These are phyloP conservation scores for Cytospora chrysosperma DNA, from an alignment of 2,329 filamentous ascomycete species.

Conservation along the genomic window DNA sequence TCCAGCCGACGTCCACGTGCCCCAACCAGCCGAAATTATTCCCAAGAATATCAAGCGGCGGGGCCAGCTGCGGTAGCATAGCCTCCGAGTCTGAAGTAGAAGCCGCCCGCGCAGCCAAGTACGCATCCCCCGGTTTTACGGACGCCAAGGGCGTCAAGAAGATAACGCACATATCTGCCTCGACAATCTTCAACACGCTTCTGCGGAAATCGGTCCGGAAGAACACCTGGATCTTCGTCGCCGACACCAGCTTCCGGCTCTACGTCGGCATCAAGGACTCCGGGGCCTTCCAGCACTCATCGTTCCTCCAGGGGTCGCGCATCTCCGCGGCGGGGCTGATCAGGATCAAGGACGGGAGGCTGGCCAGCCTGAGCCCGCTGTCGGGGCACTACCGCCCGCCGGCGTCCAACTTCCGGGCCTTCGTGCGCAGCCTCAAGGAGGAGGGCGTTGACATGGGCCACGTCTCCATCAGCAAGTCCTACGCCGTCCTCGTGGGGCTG, in stretches of 20 bases:
- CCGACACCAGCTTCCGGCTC: constrained; percentile 78
- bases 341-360: constrained; percentile 76
- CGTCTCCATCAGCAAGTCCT: constrained; percentile 77
- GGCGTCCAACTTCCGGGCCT: constrained; percentile 77
- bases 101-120: constrained; percentile 61
- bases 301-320: constrained; percentile 79
- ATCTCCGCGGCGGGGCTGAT: constrained; percentile 83
- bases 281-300: constrained; percentile 87
- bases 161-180: constrained; percentile 62
- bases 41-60: constrained; percentile 30
- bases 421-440: constrained; percentile 70
- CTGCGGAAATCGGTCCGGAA: constrained; percentile 77
- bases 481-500: constrained; percentile 77
- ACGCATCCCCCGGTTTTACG: constrained; percentile 63
- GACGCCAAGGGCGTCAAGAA: constrained; percentile 60
- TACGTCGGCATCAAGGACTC: constrained; percentile 90
- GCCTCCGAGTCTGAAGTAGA: constrained; percentile 47
- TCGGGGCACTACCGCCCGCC: constrained; percentile 86
- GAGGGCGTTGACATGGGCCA: constrained; percentile 76
- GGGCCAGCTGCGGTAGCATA: constrained; percentile 26
- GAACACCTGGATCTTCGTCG: constrained; percentile 92
- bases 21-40: constrained; percentile 29
- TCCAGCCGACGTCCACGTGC: constrained; percentile 37
- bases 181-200: constrained; percentile 75
- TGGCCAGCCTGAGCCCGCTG: constrained; percentile 69